Percentiles rank a stretch among this genome's conserved stretches.
Evolutionary conservation across 2,329 filamentous ascomycete genomes (phyloP).

Genomic region (Cercospora sesami): DNA sequence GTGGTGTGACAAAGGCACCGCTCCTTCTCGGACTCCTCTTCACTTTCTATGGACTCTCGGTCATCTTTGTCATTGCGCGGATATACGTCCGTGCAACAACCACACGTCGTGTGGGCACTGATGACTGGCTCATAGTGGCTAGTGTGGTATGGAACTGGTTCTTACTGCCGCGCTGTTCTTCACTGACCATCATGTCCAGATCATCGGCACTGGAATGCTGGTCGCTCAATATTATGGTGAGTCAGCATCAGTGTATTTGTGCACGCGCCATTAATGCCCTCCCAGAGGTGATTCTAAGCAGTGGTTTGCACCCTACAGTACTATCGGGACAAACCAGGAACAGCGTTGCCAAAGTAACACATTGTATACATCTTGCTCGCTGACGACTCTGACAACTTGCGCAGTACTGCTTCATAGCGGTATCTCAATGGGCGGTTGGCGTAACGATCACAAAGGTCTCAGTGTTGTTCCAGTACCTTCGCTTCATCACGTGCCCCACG

Average conservation of each 20-base stretch:
- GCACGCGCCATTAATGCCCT: neutral
- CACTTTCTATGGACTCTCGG: slow-evolving; percentile 18
- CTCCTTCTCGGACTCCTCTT: slow-evolving; percentile 13
- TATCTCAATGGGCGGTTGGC: slow-evolving; percentile 6
- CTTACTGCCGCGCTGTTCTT: neutral
- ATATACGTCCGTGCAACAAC: slow-evolving; percentile 9
- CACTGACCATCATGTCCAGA: neutral
- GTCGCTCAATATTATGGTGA: neutral
- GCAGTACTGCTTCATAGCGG: slow-evolving; percentile 14
- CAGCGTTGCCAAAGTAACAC: neutral
- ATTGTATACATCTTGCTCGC: neutral
- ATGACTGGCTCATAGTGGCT: slow-evolving; percentile 18
- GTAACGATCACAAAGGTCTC: slow-evolving; percentile 15
- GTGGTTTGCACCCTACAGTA: neutral
- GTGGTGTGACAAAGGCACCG: slow-evolving; percentile 8
- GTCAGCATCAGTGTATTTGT: neutral
- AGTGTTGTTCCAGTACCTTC: slow-evolving; percentile 19
- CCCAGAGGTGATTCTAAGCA: neutral
- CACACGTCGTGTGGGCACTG: neutral
- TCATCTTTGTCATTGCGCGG: slow-evolving; percentile 9
- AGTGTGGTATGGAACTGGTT: slow-evolving; percentile 12
- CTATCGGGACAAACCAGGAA: neutral
- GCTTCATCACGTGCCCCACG: slow-evolving; percentile 1
- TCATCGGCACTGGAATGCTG: neutral
- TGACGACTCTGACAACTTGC: neutral